These are phyloP conservation scores for Syncephalastrum sp. DNA, from an alignment of 371 early-diverging fungal genomes.

Conservation along the genomic window DNA sequence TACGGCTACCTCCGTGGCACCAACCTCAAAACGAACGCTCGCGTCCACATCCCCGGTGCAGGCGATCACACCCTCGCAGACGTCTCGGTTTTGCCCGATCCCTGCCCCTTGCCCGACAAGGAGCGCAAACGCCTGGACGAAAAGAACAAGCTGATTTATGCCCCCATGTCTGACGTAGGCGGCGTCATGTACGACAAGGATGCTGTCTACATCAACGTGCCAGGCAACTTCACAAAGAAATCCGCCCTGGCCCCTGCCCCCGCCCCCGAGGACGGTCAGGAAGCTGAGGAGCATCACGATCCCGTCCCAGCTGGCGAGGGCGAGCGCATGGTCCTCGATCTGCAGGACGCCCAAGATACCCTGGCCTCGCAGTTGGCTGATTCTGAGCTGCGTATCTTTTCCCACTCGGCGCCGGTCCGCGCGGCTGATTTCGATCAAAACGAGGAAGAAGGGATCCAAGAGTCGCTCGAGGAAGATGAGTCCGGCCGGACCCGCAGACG, in stretches of 20 bases:
- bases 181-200: slow-evolving; percentile 98
- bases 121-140: slow-evolving; percentile 86
- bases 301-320: slow-evolving; percentile 64
- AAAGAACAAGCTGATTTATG: slow-evolving; percentile 93
- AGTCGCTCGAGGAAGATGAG: slow-evolving; percentile 41
- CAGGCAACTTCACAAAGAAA: slow-evolving; percentile 78
- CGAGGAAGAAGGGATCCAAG: slow-evolving; percentile 30
- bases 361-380: slow-evolving; percentile 76
- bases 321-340: slow-evolving; percentile 87
- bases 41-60: slow-evolving; percentile 94
- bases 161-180: slow-evolving; percentile 98
- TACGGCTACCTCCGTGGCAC: slow-evolving; percentile 96
- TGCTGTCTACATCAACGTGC: slow-evolving; percentile 96
- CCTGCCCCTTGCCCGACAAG: slow-evolving; percentile 94
- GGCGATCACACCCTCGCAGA: slow-evolving; percentile 85
- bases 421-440: slow-evolving; percentile 58
- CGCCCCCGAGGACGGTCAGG: slow-evolving; percentile 28
- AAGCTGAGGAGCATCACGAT: slow-evolving; percentile 37
- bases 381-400: slow-evolving; percentile 83
- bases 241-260: slow-evolving; percentile 47
- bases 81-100: slow-evolving; percentile 82
- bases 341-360: slow-evolving; percentile 83
- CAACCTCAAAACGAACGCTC: slow-evolving; percentile 77
- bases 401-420: slow-evolving; percentile 69
- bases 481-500: slow-evolving; percentile 59